phyloP scores from a whole-genome alignment of 192 early-diverging fungal genomes.

The Rhizoclosmatium globosum region DNA sequence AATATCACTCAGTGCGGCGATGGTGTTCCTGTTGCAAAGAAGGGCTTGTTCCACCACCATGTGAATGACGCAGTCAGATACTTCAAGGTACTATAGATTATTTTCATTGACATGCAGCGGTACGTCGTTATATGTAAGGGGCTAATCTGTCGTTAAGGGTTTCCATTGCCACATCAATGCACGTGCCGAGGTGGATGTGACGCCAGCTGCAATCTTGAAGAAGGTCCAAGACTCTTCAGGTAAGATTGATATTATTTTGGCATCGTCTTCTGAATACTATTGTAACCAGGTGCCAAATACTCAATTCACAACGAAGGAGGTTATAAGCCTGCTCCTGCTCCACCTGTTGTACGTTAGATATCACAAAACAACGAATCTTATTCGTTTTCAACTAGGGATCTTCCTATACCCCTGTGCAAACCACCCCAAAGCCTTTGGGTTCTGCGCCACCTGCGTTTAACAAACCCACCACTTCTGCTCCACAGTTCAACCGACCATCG shows the following conservation, averaged over 20 bases:
- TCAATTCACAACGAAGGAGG: slow-evolving; percentile 70
- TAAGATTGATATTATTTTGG: no score
- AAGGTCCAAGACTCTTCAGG: slow-evolving; percentile 76
- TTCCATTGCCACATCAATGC: slow-evolving; percentile 91
- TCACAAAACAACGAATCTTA: slow-evolving; percentile 2
- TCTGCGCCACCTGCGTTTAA: slow-evolving; percentile 23
- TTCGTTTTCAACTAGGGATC: slow-evolving; percentile 29
- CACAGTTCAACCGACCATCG: slow-evolving; percentile 11
- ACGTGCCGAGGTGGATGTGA: slow-evolving; percentile 80
- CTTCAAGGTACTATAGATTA: slow-evolving; percentile 67
- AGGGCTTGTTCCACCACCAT: slow-evolving; percentile 87
- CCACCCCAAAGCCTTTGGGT: slow-evolving; percentile 41
- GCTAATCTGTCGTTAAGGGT: slow-evolving; percentile 50
- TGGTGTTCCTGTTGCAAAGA: slow-evolving; percentile 89
- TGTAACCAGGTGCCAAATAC: slow-evolving; percentile 80
- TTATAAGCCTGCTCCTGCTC: slow-evolving; percentile 20
- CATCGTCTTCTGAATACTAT: no score
- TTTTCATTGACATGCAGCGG: neutral
- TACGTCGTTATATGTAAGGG: no score
- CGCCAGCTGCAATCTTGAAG: slow-evolving; percentile 85
- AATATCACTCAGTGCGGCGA: slow-evolving; percentile 76
- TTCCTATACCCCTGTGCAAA: slow-evolving; percentile 43
- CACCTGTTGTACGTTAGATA: slow-evolving; percentile 31
- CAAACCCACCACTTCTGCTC: slow-evolving; percentile 14
- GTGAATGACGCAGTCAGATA: slow-evolving; percentile 82